phyloP scores from a whole-genome alignment of 2,329 filamentous ascomycete species.

The Hymenoscyphus occultus region DNA sequence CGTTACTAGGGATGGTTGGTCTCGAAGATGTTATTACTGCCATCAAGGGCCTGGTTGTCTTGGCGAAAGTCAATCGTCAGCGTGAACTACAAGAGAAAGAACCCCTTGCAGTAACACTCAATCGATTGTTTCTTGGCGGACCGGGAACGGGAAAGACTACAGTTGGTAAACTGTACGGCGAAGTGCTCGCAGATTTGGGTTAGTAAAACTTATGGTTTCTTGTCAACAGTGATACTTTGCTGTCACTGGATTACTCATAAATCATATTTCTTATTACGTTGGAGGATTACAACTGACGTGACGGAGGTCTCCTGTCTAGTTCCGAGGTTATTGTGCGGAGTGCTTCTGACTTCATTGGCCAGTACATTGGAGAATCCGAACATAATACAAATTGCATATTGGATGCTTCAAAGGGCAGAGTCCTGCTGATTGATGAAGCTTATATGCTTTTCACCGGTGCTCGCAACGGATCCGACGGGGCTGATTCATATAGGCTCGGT shows the following conservation, averaged over 20 bases:
- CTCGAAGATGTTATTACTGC: slow-evolving; percentile 52
- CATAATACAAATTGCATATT: slow-evolving; percentile 68
- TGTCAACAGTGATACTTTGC: too few species aligned
- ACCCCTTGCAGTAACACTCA: slow-evolving; percentile 58
- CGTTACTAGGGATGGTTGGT: slow-evolving; percentile 57
- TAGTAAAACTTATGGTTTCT: too few species aligned
- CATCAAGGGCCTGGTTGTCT: slow-evolving; percentile 48
- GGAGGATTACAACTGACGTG: too few species aligned
- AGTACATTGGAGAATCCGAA: slow-evolving; percentile 62
- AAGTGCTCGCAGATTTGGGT: slow-evolving; percentile 57
- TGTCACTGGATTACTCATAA: too few species aligned
- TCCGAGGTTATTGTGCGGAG: slow-evolving; percentile 56
- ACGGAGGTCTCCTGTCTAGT: slow-evolving; percentile 46
- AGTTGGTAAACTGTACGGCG: slow-evolving; percentile 68
- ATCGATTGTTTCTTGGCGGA: slow-evolving; percentile 65
- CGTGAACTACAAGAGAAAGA: slow-evolving; percentile 63
- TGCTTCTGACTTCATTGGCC: slow-evolving; percentile 68
- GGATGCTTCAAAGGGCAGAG: slow-evolving; percentile 62
- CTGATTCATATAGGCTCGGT: slow-evolving; percentile 54
- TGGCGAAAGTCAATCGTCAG: slow-evolving; percentile 52
- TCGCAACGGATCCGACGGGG: slow-evolving; percentile 39
- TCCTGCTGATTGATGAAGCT: slow-evolving; percentile 75
- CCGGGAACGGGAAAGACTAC: slow-evolving; percentile 76
- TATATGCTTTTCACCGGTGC: slow-evolving; percentile 55
- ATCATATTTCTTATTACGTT: too few species aligned